Conservation (phyloP, 108 stramenopile species). For the Epithemia pelagica region DNA sequence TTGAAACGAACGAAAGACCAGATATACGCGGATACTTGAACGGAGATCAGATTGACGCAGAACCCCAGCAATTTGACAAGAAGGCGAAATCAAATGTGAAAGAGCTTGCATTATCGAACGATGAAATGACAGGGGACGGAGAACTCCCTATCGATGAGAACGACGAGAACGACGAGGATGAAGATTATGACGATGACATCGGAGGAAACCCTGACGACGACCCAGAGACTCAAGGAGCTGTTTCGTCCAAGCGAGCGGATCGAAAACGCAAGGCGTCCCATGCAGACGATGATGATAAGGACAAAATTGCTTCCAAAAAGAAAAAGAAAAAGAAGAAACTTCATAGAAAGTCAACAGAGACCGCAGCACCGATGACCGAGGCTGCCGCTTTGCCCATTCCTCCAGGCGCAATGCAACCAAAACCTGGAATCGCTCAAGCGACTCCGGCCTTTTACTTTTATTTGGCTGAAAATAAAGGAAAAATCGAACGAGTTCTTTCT, state of each 20-base stretch:
- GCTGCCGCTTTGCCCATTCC: background rate
- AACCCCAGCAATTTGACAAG: too few species aligned
- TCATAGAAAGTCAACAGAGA: conserved; percentile 9
- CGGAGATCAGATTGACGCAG: too few species aligned
- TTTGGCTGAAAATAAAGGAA: conserved; percentile 51
- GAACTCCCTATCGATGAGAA: too few species aligned
- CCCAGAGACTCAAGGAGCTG: too few species aligned
- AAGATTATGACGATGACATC: too few species aligned
- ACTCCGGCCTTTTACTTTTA: conserved; percentile 47
- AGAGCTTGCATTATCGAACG: too few species aligned
- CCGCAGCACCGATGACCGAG: background rate
- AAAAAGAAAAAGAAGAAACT: conserved; percentile 18
- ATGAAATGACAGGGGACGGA: too few species aligned
- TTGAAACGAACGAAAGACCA: too few species aligned
- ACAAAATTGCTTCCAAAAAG: conserved; percentile 5
- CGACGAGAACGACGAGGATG: too few species aligned
- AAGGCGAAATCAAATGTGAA: too few species aligned
- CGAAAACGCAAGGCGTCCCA: background rate
- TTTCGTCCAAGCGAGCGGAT: background rate
- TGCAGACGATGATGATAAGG: conserved; percentile 35
- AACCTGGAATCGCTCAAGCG: conserved; percentile 9
- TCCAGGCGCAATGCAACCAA: conserved; percentile 2
- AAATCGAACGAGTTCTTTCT: conserved; percentile 55
- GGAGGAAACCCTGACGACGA: too few species aligned
- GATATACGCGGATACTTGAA: too few species aligned